phyloP scores from a whole-genome alignment of 345 rosid species.

The Anastatica hierochuntica region DNA sequence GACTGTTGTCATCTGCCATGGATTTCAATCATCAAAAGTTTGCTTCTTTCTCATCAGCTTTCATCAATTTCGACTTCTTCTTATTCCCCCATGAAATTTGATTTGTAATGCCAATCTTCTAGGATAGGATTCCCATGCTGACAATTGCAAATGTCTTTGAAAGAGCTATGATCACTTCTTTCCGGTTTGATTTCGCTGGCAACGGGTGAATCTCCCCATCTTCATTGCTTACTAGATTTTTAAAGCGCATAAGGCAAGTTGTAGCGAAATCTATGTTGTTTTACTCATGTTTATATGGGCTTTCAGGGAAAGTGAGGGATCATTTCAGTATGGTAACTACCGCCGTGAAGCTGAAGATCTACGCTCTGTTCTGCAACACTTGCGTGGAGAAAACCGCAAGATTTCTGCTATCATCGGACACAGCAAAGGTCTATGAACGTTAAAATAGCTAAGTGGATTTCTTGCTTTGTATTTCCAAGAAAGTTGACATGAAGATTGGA shows the following conservation, averaged over 20 bases:
- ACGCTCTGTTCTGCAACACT: slow-evolving; percentile 45
- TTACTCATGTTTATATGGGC: background rate
- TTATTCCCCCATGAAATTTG: background rate
- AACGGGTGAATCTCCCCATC: slow-evolving; percentile 43
- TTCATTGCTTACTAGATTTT: background rate
- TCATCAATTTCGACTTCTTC: too few species aligned
- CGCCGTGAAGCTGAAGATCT: slow-evolving; percentile 74
- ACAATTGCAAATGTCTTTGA: slow-evolving; percentile 47
- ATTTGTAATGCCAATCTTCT: background rate
- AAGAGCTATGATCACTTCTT: slow-evolving; percentile 47
- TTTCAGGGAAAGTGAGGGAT: slow-evolving; percentile 78
- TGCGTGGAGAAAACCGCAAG: slow-evolving; percentile 31
- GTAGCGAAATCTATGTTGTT: too few species aligned
- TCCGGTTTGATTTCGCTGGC: slow-evolving; percentile 86
- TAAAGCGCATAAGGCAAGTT: background rate
- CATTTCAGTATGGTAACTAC: slow-evolving; percentile 84
- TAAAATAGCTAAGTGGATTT: background rate
- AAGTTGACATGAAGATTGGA: background rate
- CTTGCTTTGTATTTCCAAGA: background rate
- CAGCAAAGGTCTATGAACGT: slow-evolving; percentile 61
- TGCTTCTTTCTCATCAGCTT: background rate
- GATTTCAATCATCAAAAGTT: slow-evolving; percentile 75
- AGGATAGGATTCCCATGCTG: slow-evolving; percentile 75
- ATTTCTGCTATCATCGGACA: slow-evolving; percentile 64
- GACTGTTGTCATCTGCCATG: slow-evolving; percentile 79